Evolutionary conservation across 805 yeast genomes (phyloP).

Genomic region (Candida ortonii): DNA sequence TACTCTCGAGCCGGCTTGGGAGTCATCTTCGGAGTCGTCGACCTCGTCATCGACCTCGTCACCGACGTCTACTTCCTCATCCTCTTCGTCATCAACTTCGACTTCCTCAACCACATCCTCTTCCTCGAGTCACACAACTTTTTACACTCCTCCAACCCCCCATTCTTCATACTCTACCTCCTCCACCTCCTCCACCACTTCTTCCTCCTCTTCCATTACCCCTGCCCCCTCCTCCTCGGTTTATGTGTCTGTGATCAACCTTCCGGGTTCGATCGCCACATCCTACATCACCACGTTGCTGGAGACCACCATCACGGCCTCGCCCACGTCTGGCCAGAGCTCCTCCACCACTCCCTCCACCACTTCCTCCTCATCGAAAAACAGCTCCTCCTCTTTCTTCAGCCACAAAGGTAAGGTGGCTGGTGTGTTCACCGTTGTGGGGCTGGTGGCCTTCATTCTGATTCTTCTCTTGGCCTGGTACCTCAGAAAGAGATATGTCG

Average conservation of each 20-base stretch:
- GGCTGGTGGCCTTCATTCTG: constrained; percentile 51
- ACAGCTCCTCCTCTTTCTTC: constrained; percentile 49
- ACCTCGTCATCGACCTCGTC: constrained; percentile 4
- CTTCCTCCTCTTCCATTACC: constrained; percentile 11
- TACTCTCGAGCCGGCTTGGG: constrained; percentile 3
- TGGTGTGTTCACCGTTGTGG: constrained; percentile 81
- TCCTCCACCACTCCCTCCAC: constrained; percentile 2
- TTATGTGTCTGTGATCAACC: constrained; percentile 19
- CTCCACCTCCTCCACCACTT: constrained; percentile 5
- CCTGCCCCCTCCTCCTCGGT: constrained; percentile 18
- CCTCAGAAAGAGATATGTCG: constrained; percentile 16
- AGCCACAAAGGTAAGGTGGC: constrained; percentile 74
- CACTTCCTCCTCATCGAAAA: constrained; percentile 11
- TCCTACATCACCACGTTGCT: constrained; percentile 23
- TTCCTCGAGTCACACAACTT: constrained; percentile 15
- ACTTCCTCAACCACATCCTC: constrained; percentile 11
- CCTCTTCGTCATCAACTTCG: constrained; percentile 22
- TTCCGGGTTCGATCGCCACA: constrained; percentile 23
- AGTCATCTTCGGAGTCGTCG: constrained; percentile 6
- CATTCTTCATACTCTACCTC: constrained; percentile 15
- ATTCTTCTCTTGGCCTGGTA: constrained; percentile 43
- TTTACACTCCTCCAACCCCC: constrained; percentile 13
- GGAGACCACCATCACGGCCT: constrained; percentile 17
- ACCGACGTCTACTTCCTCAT: constrained; percentile 15
- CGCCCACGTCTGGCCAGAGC: constrained; percentile 10